Evolutionary conservation across 164 flowering plant genomes (phyloP).

Genomic region (Macadamia tetraphylla): DNA sequence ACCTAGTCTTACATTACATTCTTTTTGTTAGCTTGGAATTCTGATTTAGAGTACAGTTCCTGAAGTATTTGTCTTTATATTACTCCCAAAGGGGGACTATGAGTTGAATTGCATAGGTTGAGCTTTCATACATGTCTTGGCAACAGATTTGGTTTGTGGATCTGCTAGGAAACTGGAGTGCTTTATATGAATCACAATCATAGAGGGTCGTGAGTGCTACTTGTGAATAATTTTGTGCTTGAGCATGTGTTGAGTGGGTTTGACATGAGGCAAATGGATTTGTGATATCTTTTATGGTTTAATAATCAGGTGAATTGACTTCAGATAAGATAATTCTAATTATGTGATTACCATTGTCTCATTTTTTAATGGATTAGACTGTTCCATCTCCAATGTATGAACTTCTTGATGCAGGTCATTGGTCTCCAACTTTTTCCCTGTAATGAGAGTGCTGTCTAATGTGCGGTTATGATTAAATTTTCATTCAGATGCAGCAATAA

Average conservation of each 20-base stretch:
- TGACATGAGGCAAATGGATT: no score
- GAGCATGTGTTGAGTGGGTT: background rate
- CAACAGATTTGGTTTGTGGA: no score
- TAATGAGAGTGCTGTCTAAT: slow-evolving; percentile 1
- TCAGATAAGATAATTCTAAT: slow-evolving; percentile 1
- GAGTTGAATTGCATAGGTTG: no score
- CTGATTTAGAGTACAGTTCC: no score
- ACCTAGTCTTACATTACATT: no score
- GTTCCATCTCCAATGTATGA: no score
- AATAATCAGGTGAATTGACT: background rate
- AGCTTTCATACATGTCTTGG: no score
- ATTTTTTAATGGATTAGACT: background rate
- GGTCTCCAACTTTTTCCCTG: background rate
- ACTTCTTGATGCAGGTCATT: background rate
- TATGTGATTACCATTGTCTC: background rate
- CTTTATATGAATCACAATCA: no score
- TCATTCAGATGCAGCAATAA: slow-evolving; percentile 72
- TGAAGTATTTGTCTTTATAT: no score
- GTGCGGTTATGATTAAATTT: slow-evolving; percentile 8
- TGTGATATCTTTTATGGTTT: background rate
- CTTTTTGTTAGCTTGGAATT: no score
- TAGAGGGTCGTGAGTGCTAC: background rate
- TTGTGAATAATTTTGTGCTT: background rate
- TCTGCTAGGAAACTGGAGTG: no score
- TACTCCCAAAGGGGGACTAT: no score